Conservation (phyloP, 2,329 filamentous ascomycete species). For the Exophiala alcalophila region DNA sequence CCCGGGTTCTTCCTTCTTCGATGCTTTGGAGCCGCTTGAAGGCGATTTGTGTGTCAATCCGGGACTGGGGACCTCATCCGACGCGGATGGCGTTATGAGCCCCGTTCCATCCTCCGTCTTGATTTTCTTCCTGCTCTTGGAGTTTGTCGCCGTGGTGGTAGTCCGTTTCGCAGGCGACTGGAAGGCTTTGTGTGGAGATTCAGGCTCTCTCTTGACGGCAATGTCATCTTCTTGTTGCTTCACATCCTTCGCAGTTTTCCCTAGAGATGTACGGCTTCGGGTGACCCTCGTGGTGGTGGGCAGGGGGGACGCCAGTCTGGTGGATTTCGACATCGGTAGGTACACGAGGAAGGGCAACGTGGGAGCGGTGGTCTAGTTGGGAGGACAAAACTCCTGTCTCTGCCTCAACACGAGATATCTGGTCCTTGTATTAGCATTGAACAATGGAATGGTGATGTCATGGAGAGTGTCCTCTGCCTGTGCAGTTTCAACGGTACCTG, state of each 20-base stretch:
- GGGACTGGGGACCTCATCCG: conserved; percentile 1
- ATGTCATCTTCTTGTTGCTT: conserved; percentile 5
- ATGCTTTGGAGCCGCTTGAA: conserved; percentile 4
- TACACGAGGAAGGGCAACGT: too few species aligned
- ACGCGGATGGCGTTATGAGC: conserved; percentile 7
- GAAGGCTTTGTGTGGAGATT: conserved; percentile 8
- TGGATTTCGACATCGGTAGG: too few species aligned
- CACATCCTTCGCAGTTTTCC: conserved; percentile 4
- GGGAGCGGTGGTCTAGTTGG: too few species aligned
- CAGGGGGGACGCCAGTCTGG: too few species aligned
- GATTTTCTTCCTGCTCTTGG: conserved; percentile 18
- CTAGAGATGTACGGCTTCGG: conserved; percentile 7
- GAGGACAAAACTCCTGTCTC: too few species aligned
- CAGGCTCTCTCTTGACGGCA: conserved; percentile 17
- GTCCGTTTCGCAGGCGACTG: conserved; percentile 9
- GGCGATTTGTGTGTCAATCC: too few species aligned
- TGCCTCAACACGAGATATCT: too few species aligned
- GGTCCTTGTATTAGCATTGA: too few species aligned
- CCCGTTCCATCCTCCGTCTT: conserved; percentile 16
- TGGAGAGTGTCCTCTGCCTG: too few species aligned
- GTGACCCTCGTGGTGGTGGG: conserved; percentile 19
- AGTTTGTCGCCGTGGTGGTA: too few species aligned
- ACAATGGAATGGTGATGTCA: conserved; percentile 19
- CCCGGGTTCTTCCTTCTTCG: conserved; percentile 31
- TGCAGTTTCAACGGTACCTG: too few species aligned